Base-by-base conservation (phyloP, 106 monocot species). In the Allium cepa region DNA sequence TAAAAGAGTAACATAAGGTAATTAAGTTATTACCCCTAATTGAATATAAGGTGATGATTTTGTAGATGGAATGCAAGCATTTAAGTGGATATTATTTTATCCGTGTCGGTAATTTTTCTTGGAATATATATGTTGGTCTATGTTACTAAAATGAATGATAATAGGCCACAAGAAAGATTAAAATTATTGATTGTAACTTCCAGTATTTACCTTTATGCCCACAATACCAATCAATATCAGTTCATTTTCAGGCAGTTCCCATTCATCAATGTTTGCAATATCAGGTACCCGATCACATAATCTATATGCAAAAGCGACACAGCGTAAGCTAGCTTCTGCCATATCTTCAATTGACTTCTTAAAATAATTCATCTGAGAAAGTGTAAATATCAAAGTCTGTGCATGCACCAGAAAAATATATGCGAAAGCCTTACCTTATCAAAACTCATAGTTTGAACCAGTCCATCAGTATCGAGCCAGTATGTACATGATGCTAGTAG, bases 241-340 rank as follows among this genome's bases (percentile, higher is more conserved):
- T 49, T 89, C 83, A 63, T 84, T 78, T 70, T 89, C 89, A 49
- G 97, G 97, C 70, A 97, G 74, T 4, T 71, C 63, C 92, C 92
- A 97, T 9, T 55, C 62, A 49, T 82, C 89, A 70, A 77, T 78
- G 15, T 85, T 65, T 10, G 81, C 91, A 55, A 84, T 84, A 60
- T 60, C 22, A 67, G 92, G 92, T 56, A 89, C 68, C 9, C 63
- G 26, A 17, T 79, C 72, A 73, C 53, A 82, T 28, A 75, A 67
- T 63, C 84, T 76, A 65, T 88, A 92, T 56, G 92, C 97, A 57
- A 97, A 80, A 28, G 92, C 97, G 69, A 97, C 86, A 75, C 97
- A 97, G n/a, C 97, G 85, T 50, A 97, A 78, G 69, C 89, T 92
- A 69, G 26, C 36, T 64, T 59, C 78, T 53, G 97, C 89, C 97